phyloP scores from a whole-genome alignment of 352 stramenopile genomes.

The Globisporangium barbulae region DNA sequence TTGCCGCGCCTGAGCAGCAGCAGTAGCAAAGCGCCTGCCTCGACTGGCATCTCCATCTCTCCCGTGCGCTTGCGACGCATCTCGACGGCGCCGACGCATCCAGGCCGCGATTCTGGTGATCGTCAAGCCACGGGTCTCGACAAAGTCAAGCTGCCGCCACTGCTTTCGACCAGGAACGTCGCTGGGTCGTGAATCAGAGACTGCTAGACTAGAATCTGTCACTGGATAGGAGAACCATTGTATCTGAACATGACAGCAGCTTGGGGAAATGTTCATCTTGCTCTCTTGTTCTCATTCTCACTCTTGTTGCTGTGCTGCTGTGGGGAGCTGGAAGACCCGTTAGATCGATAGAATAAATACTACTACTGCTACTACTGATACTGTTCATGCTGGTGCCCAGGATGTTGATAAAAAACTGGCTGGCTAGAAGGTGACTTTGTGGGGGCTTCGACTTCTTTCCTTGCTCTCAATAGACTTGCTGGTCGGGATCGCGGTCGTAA shows the following conservation, averaged over 20 bases:
- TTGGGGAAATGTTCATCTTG: background rate
- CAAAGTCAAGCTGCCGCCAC: conserved; percentile 43
- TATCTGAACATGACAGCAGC: background rate
- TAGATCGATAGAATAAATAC: conserved; percentile 8
- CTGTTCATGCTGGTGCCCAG: background rate
- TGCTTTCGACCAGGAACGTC: conserved; percentile 1
- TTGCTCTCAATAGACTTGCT: conserved; percentile 5
- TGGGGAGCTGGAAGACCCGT: background rate
- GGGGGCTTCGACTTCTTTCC: background rate
- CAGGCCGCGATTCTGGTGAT: background rate
- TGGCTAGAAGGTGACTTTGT: background rate
- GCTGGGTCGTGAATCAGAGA: background rate
- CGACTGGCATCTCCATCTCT: conserved; percentile 26
- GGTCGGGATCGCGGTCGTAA: background rate
- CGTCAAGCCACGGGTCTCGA: background rate
- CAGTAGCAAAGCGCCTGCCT: conserved; percentile 12
- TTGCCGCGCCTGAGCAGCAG: conserved; percentile 22
- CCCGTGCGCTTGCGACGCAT: conserved; percentile 38
- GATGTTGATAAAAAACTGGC: background rate
- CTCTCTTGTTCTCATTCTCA: conserved; percentile 1
- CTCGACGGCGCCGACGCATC: conserved; percentile 33
- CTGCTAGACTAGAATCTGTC: background rate
- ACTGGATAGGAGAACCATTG: background rate
- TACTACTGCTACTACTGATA: background rate
- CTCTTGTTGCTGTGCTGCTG: background rate